phyloP scores from a whole-genome alignment of 306 rosid genomes.

The Leucaena leucocephala region DNA sequence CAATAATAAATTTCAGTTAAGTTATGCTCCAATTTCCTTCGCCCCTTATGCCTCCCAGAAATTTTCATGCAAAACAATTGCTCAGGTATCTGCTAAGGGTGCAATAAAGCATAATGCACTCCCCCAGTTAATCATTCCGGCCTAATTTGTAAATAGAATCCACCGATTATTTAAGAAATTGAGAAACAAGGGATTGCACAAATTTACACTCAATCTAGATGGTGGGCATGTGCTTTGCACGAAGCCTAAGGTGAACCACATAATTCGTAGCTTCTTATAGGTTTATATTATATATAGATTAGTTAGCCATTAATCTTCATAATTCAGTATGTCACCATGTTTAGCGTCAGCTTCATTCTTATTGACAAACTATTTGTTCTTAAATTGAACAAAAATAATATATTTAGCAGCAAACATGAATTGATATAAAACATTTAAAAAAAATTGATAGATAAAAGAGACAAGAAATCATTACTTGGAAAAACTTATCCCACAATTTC shows the following conservation, averaged over 20 bases:
- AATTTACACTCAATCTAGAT: conserved; percentile 9
- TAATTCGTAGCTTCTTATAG: not conserved
- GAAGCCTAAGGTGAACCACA: not conserved
- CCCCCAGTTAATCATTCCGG: conserved; percentile 7
- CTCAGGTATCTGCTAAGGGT: conserved; percentile 2
- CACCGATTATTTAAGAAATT: conserved; percentile 5
- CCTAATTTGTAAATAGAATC: conserved; percentile 11
- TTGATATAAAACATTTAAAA: conserved; percentile 12
- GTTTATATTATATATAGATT: not conserved
- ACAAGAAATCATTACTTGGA: conserved; percentile 63
- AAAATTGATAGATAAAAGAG: not conserved
- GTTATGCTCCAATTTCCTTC: conserved; percentile 14
- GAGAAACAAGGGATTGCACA: conserved; percentile 11
- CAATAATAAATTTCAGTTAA: not conserved
- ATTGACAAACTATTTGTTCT: conserved; percentile 19
- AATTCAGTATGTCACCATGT: not conserved
- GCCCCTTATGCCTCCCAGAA: conserved; percentile 1
- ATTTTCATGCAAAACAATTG: conserved; percentile 18
- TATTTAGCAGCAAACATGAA: not conserved
- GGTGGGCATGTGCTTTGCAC: not conserved
- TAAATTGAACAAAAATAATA: conserved; percentile 7
- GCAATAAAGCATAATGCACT: conserved; percentile 18
- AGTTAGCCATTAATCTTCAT: conserved; percentile 15
- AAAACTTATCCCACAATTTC: conserved; percentile 91
- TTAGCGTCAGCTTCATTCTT: not conserved